A percentile compares a stretch with the other conserved stretches of the same genome.
Conservation (phyloP, 164 flowering plant genomes). For the Sextonia rubra region DNA sequence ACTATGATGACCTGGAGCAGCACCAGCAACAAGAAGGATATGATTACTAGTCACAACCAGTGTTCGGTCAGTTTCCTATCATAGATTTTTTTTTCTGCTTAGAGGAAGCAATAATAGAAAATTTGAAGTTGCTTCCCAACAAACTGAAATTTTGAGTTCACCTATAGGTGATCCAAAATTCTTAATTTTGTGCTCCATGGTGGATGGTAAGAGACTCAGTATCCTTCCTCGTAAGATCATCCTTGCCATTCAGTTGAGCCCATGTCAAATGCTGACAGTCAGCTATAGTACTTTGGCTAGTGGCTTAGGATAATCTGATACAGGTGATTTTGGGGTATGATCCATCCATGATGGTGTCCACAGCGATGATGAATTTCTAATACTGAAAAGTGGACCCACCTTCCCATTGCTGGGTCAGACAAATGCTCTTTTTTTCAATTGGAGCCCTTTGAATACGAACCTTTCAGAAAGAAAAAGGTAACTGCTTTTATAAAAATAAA, state of each 20-base stretch:
- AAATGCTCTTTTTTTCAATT: no score
- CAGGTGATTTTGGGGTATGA: neutral
- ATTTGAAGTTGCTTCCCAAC: neutral
- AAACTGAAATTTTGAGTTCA: neutral
- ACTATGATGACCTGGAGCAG: constrained; percentile 27
- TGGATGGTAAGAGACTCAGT: neutral
- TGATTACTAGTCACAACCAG: constrained; percentile 28
- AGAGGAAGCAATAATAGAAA: neutral
- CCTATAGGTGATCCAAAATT: neutral
- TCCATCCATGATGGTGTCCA: neutral
- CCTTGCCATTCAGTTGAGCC: neutral
- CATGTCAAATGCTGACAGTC: neutral
- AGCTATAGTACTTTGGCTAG: neutral
- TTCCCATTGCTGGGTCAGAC: neutral
- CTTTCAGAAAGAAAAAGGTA: neutral
- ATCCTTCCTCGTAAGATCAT: neutral
- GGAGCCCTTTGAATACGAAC: neutral
- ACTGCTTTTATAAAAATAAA: constrained; percentile 4
- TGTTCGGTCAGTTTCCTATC: constrained; percentile 31
- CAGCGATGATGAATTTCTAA: neutral
- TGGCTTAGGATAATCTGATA: neutral
- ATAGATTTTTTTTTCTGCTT: neutral
- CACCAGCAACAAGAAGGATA: constrained; percentile 22
- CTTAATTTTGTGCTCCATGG: neutral
- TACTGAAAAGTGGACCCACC: neutral